Evolutionary conservation across 805 yeast genomes (phyloP), one percentile per base, ranked within the genome.

Genomic region (Tetrapisispora pingtungensis): DNA sequence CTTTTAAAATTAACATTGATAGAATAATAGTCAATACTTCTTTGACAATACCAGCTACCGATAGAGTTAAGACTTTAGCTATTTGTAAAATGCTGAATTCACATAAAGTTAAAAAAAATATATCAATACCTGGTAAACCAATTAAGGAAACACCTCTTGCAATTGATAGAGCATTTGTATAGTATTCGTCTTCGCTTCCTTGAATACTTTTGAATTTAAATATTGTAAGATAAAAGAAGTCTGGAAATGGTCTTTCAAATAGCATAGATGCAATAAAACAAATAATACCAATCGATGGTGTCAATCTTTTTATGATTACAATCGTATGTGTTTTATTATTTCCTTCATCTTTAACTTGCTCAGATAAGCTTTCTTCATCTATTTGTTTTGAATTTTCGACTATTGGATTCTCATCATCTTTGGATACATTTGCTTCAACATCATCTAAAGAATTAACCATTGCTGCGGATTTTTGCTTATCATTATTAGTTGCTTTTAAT

Each of bases 11-110:
- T 5, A 86, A 49, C 28, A 74, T 65, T 46, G 90, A 78, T 1
- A 81, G 72, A 28, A 75, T 54, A 33, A 93, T 87, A 0, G 98
- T 93, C 39, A 89, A 68, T 14, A 93, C 70, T 61, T 93, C 98
- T 59, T 93, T 93, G 61, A 90, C 84, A 15, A 93, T 84, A 1
- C 98, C 98, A 0, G 94, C 95, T 36, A 93, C 77, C 6, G 94
- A 81, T 27, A 93, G 66, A 0, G 98, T 89, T 37, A 89, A 71
- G 13, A 93, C 87, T 45, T 86, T 84, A 0, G 96, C 84, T 36
- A 81, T 77, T 44, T 84, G 81, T 42, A 93, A 71, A 7, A 93
- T 76, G 45, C 84, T 80, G 65, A 85, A 89, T 62, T 90, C 98
- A 53, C 85, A 78, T 2, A 87, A 65, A 0, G 96, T 90, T 90